A percentile compares a stretch with the other conserved stretches of the same genome.
These are phyloP conservation scores for Trypanosoma cruzi DNA, from an alignment of 208 protist genomes.

Conservation along the genomic window DNA sequence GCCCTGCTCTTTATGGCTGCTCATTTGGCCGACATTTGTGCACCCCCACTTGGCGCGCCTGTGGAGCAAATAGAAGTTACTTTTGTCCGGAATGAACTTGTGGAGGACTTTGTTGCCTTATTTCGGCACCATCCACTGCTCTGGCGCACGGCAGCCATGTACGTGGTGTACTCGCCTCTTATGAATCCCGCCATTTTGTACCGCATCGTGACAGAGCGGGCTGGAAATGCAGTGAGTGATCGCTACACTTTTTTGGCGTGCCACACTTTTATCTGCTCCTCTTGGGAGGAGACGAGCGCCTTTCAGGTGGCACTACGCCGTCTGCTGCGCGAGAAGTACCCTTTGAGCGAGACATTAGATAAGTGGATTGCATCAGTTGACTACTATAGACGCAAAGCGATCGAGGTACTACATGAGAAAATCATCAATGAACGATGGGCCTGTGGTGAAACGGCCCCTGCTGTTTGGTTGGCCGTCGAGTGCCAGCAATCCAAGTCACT, in stretches of 20 bases:
- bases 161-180: constrained; percentile 73
- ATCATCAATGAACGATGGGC: constrained; percentile 45
- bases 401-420: constrained; percentile 41
- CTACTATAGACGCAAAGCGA: constrained; percentile 42
- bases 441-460: constrained; percentile 37
- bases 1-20: constrained; percentile 63
- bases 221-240: constrained; percentile 40
- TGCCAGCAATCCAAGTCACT: constrained; percentile 43
- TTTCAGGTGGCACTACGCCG: constrained; percentile 47
- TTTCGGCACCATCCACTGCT: constrained; percentile 45
- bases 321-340: constrained; percentile 39
- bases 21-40: constrained; percentile 80
- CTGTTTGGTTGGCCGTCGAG: constrained; percentile 77
- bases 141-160: constrained; percentile 66
- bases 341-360: constrained; percentile 44
- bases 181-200: constrained; percentile 56
- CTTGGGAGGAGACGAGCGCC: constrained; percentile 45
- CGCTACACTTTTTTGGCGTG: constrained; percentile 38
- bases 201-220: constrained; percentile 34
- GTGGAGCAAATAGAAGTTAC: constrained; percentile 51
- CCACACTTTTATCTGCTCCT: constrained; percentile 46
- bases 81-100: constrained; percentile 59
- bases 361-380: constrained; percentile 63
- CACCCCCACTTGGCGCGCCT: constrained; percentile 35
- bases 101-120: constrained; percentile 48